Base-by-base conservation (phyloP, 2,329 filamentous ascomycete species). In the Talaromyces sp. region DNA sequence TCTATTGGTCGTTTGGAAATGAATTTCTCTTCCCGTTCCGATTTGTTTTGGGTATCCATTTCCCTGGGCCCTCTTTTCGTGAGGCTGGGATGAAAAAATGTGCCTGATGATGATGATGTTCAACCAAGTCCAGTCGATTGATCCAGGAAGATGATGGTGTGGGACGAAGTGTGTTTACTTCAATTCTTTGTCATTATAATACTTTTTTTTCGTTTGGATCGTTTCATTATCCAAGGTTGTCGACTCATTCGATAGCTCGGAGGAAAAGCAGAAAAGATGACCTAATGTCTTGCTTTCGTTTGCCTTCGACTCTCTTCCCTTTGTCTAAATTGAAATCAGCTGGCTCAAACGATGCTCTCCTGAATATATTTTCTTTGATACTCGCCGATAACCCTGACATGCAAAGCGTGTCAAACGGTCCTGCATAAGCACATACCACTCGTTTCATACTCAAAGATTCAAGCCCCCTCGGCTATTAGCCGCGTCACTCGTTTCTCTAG, bases 381-480 rank as follows among this genome's bases (percentile, higher is more conserved):
- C 47, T 19, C 37, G 35, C 61, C 50, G 61, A 63, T n/a, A 47
- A n/a, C 17, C 27, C 8, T 22, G 49, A 5, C 33, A 17, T 39
- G 47, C 27, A 37, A 61, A 62, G 37, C 47, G 54, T 62, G 60
- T 41, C 43, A 39, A 54, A 56, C 60, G 47, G 35, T 41, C 33
- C 60, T 39, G 35, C 35, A 50, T 41, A 52, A 37, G 22, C 37
- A 47, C 31, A 45, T 27, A 47, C 61, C 50, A 57, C 61, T 63
- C 61, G 61, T 63, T 63, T 57, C 52, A 57, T n/a, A 62, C 35
- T 43, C 35, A 62, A 61, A 39, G 19, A 41, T 10, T 50, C 33
- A 50, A 37, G 45, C 19, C 45, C 41, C 19, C 45, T 62, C 49
- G 60, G 27, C 41, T 33, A 41, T 45, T 60, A 60, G 39, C 27